Evolutionary conservation across 441 rosid genomes (phyloP).

Genomic region (Corymbia citriodora): DNA sequence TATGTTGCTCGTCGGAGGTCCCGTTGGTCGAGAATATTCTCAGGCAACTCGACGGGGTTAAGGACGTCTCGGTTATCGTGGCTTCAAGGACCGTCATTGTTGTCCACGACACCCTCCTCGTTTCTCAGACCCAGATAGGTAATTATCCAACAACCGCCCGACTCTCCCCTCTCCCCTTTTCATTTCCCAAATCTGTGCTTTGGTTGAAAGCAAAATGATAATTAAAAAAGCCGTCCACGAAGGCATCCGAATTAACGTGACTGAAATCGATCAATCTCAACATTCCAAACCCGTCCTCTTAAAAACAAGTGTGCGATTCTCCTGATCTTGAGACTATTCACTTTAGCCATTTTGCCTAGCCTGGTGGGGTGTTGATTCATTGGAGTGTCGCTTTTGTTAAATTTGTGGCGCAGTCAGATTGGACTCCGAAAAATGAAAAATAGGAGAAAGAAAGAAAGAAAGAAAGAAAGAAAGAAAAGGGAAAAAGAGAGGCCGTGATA

Average conservation of each 20-base stretch:
- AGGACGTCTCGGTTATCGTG: constrained; percentile 63
- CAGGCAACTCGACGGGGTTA: constrained; percentile 52
- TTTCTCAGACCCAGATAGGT: constrained; percentile 81
- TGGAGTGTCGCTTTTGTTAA: no score
- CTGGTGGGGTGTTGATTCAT: no score
- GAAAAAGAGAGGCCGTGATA: background rate
- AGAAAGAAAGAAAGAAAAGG: background rate
- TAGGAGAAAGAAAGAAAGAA: background rate
- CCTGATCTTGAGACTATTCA: no score
- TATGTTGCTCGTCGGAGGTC: constrained; percentile 89
- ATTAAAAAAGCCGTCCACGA: background rate
- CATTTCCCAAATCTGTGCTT: background rate
- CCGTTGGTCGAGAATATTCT: constrained; percentile 67
- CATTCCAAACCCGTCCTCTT: background rate
- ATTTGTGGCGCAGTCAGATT: no score
- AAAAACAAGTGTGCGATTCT: no score
- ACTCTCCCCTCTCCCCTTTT: background rate
- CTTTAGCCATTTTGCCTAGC: no score
- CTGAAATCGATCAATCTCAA: background rate
- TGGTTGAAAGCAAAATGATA: background rate
- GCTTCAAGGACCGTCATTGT: constrained; percentile 83
- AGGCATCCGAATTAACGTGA: background rate
- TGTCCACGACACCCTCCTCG: constrained; percentile 54
- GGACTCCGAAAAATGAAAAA: no score
- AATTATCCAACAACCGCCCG: background rate